Evolutionary conservation across 2,329 filamentous ascomycete species (phyloP).

Genomic region (Penicillium concentricum): DNA sequence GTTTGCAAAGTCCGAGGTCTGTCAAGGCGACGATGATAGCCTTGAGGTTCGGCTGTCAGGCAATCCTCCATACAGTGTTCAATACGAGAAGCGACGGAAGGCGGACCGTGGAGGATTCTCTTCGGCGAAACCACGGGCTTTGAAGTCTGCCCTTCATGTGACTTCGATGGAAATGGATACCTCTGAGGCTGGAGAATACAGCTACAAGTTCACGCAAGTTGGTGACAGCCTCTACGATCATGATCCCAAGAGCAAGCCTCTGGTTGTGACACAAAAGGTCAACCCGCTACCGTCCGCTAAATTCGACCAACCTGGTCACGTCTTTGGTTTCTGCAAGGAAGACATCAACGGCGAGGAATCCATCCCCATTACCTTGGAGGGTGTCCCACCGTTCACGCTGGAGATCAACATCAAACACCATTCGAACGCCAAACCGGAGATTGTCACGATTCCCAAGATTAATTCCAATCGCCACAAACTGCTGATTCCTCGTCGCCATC

Average conservation of each 20-base stretch:
- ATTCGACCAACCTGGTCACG: conserved; percentile 83
- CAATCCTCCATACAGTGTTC: conserved; percentile 76
- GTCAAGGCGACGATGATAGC: conserved; percentile 89
- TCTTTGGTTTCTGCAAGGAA: conserved; percentile 91
- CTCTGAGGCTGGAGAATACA: conserved; percentile 74
- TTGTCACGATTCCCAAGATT: conserved; percentile 78
- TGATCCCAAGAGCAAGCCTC: conserved; percentile 63
- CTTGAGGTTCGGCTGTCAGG: conserved; percentile 79
- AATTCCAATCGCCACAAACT: conserved; percentile 72
- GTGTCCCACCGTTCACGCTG: conserved; percentile 81
- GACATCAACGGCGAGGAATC: conserved; percentile 78
- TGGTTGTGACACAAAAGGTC: conserved; percentile 78
- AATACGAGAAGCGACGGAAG: conserved; percentile 77
- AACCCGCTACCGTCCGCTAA: conserved; percentile 77
- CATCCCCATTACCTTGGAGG: conserved; percentile 82
- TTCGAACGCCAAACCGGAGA: conserved; percentile 73
- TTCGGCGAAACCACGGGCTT: conserved; percentile 65
- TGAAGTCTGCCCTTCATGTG: conserved; percentile 74
- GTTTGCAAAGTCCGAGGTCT: conserved; percentile 77
- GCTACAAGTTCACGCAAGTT: conserved; percentile 80
- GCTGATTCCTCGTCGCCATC: conserved; percentile 76
- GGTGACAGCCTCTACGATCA: conserved; percentile 83
- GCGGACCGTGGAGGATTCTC: conserved; percentile 66
- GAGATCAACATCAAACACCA: conserved; percentile 94
- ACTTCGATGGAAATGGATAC: conserved; percentile 86